These are phyloP conservation scores for Chalaropsis ovoidea DNA, from an alignment of 2,329 filamentous ascomycete species.

Conservation along the genomic window DNA sequence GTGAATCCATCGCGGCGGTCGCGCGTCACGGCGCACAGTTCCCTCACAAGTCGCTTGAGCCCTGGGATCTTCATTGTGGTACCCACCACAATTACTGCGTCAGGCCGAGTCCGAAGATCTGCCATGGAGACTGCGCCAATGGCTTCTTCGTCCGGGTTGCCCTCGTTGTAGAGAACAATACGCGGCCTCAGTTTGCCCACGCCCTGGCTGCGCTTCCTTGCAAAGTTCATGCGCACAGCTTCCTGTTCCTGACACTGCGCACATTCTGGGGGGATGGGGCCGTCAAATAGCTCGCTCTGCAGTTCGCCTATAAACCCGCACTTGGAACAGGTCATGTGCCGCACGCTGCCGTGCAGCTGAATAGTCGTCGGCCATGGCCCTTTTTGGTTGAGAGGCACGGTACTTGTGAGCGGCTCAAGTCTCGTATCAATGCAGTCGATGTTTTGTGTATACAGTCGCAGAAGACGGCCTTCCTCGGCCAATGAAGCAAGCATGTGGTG, in stretches of 20 bases:
- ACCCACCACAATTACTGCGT: constrained; percentile 88
- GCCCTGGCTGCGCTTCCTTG: constrained; percentile 84
- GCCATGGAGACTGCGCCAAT: constrained; percentile 84
- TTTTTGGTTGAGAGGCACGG: constrained; percentile 68
- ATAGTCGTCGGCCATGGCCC: constrained; percentile 89
- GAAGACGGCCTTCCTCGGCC: constrained; percentile 71
- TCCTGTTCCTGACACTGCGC: constrained; percentile 64
- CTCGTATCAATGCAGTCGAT: constrained; percentile 90
- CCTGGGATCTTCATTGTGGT: constrained; percentile 94
- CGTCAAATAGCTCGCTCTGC: constrained; percentile 67
- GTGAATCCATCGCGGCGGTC: constrained; percentile 73
- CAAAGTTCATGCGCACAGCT: constrained; percentile 59
- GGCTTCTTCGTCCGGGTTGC: constrained; percentile 90
- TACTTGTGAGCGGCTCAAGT: constrained; percentile 67
- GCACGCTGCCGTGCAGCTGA: constrained; percentile 84
- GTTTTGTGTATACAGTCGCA: constrained; percentile 92
- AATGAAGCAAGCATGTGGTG: constrained; percentile 89
- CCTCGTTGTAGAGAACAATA: constrained; percentile 95
- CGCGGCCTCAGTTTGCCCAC: constrained; percentile 81
- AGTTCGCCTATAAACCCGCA: constrained; percentile 70
- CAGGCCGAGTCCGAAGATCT: constrained; percentile 74
- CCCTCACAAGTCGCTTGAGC: constrained; percentile 76
- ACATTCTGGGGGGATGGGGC: constrained; percentile 74
- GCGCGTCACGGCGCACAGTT: constrained; percentile 81
- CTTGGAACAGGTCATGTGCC: constrained; percentile 96